Evolutionary conservation across 2,329 filamentous ascomycete genomes (phyloP), one percentile per base, ranked within the genome.

Genomic region (Beauveria varroae): DNA sequence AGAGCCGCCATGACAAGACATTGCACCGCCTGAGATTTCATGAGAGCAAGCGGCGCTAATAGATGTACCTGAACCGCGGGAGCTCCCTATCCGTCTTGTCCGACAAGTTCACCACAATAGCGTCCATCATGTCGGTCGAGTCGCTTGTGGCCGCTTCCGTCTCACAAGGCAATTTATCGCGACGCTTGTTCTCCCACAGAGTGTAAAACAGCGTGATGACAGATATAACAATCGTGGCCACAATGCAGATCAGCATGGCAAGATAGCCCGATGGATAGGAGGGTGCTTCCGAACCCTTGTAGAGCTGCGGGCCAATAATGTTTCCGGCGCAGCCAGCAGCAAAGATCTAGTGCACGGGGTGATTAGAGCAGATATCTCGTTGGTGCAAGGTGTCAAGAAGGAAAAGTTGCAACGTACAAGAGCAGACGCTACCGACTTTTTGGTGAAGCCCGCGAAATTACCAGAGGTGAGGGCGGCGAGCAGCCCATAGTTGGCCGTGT

Each of bases 201-300:
- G 20, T 44, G 24, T 55, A 55, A 1, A 28, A 9, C 7, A 43
- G 16, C 24, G 28, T 55, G 1, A 86, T 73, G 59, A 83, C 78
- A 66, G 76, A 79, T 18, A 86, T 71, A 49, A 77, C 77, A 14
- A 79, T 66, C 34, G 67, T 66, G 16, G 60, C 71, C 1, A 77
- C 44, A 1, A 84, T 76, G 70, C 83, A 87, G 5, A 82, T 80
- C 58, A 88, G 76, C 65, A 87, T 83, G 3, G 82, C 83, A 5
- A 81, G 76, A 65, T 87, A 86, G 0, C 84, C 86, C 46, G 82
- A 84, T 49, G 81, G 78, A 68, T 89, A 90, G 1, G 78, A 73
- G 0, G 86, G 86, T 0, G 78, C 76, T 67, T 89, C 83, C 47
- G 70, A 72, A n/a, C 76, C 73, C 18, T 82, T 73, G 73, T 86